A percentile compares a stretch with the other conserved stretches of the same genome.
These are phyloP conservation scores for barrel medic (Medicago truncatula) DNA, from an alignment of 306 rosid genomes.

Conservation along the genomic window DNA sequence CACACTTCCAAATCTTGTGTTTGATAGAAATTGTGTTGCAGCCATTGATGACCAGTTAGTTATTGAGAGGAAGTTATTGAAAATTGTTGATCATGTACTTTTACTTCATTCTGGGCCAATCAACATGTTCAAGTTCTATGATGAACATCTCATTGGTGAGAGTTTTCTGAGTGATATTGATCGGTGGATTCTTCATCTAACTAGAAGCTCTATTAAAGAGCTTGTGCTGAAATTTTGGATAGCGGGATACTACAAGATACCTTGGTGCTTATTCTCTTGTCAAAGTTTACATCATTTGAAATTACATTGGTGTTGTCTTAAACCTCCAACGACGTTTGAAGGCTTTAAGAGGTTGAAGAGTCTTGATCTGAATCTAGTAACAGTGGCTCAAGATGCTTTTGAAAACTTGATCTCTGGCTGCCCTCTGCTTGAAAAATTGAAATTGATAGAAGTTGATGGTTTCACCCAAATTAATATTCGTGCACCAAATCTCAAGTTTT, in stretches of 20 bases:
- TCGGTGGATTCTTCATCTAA: neutral
- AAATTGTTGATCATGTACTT: neutral
- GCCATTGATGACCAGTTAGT: too few relatives aligned
- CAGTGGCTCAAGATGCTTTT: neutral
- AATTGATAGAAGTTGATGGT: neutral
- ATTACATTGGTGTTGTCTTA: neutral
- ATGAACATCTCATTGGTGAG: too few relatives aligned
- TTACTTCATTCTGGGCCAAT: neutral
- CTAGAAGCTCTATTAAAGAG: neutral
- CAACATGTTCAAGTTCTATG: neutral
- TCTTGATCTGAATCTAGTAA: neutral
- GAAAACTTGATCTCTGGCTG: neutral
- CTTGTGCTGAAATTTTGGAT: neutral
- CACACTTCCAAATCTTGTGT: neutral
- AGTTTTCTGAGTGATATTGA: neutral
- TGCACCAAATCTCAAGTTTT: neutral
- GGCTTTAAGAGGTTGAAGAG: neutral
- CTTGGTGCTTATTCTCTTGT: neutral
- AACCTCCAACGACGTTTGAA: slow-evolving; percentile 24
- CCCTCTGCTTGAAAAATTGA: neutral
- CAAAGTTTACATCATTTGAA: neutral
- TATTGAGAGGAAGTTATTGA: neutral
- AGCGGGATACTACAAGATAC: neutral
- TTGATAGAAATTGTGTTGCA: neutral
- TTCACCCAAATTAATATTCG: neutral